Base-by-base conservation (phyloP, 2,329 filamentous ascomycete species). In the Colletotrichum godetiae region DNA sequence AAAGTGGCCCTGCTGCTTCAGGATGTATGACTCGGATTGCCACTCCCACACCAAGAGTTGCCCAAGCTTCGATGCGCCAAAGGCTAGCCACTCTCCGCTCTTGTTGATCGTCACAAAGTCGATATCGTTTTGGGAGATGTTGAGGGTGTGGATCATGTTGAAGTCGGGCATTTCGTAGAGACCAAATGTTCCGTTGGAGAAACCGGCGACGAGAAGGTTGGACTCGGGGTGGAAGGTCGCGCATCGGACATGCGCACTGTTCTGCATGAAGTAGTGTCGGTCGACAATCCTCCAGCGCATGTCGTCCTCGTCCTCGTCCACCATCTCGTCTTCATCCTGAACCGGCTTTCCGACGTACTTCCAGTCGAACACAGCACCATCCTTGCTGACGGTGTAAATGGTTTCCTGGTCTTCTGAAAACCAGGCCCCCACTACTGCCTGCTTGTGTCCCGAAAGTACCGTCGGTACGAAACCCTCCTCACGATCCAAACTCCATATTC, bases 11-110 rank as follows among this genome's bases (percentile, higher is more conserved):
- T 98, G 97, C 80, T 99, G 97, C 84, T 99, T 99, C 60, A 99
- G 87, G 72, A 99, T 97, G 82, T 99, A 99, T 6, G 96, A 98
- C 83, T 99, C 97, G 0, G 97, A 99, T 81, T 98, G 96, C 95
- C 97, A 99, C 82, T 99, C 97, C 97, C 97, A 99, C 4, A 99
- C 97, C 4, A 99, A 86, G n/a, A 99, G 87, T 81, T 99, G 97
- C 0, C 97, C 97, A 5, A 98, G 88, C 78, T 97, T 97, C 2
- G 97, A 97, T 0, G 97, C 97, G 15, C 96, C 97, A 81, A 99
- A 98, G 0, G 97, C 97, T 27, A 99, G 86, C 97, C 97, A 99
- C 84, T 98, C 96, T 65, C 97, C 97, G 37, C 93, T 94, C 81
- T 94, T 93, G 85, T 98, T 99, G 80, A 98, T 95, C 0, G 95